Evolutionary conservation across 1,284 basidiomycete genomes (phyloP), one percentile per base, ranked within the genome.

Genomic region (Ceratorhiza oryzae-sativae): DNA sequence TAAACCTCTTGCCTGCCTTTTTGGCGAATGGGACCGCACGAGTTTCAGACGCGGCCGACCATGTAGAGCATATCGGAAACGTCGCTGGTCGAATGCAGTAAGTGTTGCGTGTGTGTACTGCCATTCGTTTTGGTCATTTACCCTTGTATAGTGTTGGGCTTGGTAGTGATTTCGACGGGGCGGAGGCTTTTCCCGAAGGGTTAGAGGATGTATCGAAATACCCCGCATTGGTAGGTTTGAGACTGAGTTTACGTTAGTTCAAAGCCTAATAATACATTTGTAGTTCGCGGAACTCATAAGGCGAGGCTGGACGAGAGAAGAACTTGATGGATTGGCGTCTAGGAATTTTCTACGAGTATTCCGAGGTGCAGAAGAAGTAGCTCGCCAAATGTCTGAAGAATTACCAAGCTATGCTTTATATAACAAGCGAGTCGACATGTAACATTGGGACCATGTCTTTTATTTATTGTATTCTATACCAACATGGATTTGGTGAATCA

Each of bases 11-110:
- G 1, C 87, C 92, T 0, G 76, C 78, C 32, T 94, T 90, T 76
- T 82, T 94, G 63, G 87, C 87, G 0, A 83, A 84, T 10, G 90
- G 88, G 12, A 79, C 88, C 72, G 65, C 41, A 9, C 86, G 86
- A n/a, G 83, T 94, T 1, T 78, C 82, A 58, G 81, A 83, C 8
- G 90, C 94, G 15, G 92, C 92, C 0, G 88, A 97, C 79, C 94
- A 97, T 75, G 83, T 97, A 49, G 93, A 95, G 39, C 92, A 95
- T 77, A 91, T 97, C 74, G 93, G 87, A 0, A 84, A 82, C n/a
- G 78, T 92, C 36, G 84, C 90, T 23, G 92, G 94, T 32, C 89
- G 86, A 78, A 82, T 86, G 76, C 89, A 97, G 93, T 95, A 75
- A 77, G 89, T 85, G 18, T 15, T 6, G 18, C n/a, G 9, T 30